Base-by-base conservation (phyloP, 495 filamentous ascomycete species). In the Xylaria castorea region DNA sequence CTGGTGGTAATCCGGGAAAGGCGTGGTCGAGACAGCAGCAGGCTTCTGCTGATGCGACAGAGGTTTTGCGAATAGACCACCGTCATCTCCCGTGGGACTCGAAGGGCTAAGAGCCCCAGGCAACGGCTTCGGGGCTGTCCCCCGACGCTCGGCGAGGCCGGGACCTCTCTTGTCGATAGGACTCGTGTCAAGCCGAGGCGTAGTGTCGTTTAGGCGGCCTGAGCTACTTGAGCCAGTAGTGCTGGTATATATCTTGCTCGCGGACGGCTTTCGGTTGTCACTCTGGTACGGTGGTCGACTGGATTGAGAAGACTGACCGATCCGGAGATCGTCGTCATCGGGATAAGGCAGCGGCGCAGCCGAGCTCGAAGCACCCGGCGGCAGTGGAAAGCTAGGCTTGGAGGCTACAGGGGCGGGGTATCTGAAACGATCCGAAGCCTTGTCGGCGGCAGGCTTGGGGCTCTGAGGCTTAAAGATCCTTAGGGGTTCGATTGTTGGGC, bases 401-500 rank as follows among this genome's bases (percentile, higher is more conserved):
- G 82, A 82, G 61, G 79, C 81, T 65, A 74, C 78, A 66, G 87
- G 81, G 34, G 83, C 80, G 55, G 86, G 84, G 75, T 84, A 89
- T 71, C 81, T 86, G 80, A 79, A 83, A 70, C 84, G 84, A 81
- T 62, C 57, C 70, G 80, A 83, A 73, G 66, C 73, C 74, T 71
- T 85, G 79, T 82, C 83, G 79, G 71, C 77, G 58, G 61, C 85
- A 82, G 83, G 86, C 78, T 79, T 82, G 57, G 86, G 89, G 81
- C 80, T 89, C 78, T 80, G 78, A 16, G 86, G 86, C 80, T 97
- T 97, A 84, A 89, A 91, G 77, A 98, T 97, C 74, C 94, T 89
- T 79, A 98, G 82, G 36, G 95, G 95, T 70, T 92, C 94, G 71
- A 98, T 88, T 3, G 91, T 91, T 51, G 94, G 92, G 67, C 91